Conservation (phyloP, 805 yeast species). For the Wickerhamomyces alni region DNA sequence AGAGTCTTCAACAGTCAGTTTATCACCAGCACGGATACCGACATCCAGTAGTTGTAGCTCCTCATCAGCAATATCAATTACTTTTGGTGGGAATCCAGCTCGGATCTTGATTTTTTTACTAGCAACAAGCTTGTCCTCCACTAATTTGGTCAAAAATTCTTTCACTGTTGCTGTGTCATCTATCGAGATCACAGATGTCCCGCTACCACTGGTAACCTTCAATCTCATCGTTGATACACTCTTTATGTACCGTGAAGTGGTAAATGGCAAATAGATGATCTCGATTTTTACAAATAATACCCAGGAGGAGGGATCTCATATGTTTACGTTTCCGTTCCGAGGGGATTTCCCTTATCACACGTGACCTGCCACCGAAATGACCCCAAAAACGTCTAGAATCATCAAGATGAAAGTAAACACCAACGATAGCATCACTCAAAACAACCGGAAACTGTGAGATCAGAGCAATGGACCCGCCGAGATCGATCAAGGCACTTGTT, state of each 20-base stretch:
- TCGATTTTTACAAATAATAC: too few species aligned
- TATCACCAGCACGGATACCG: slow-evolving; percentile 57
- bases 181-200: slow-evolving; percentile 29
- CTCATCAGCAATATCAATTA: slow-evolving; percentile 27
- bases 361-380: too few species aligned
- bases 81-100: slow-evolving; percentile 59
- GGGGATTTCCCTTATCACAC: slow-evolving; percentile 1
- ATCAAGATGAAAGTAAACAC: too few species aligned
- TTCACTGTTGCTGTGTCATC: slow-evolving; percentile 30
- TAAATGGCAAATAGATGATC: too few species aligned
- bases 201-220: slow-evolving; percentile 25
- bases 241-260: too few species aligned
- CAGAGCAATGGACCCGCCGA: slow-evolving; percentile 9
- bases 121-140: slow-evolving; percentile 2
- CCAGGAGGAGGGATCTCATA: too few species aligned
- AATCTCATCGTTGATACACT: too few species aligned
- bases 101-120: slow-evolving; percentile 27
- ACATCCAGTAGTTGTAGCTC: slow-evolving; percentile 27
- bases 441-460: not conserved
- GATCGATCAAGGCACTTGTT: slow-evolving; percentile 29
- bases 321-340: not conserved
- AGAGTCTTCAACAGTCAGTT: slow-evolving; percentile 33
- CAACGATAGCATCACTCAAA: too few species aligned
- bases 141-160: slow-evolving; percentile 25
- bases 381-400: too few species aligned